Evolutionary conservation across 192 early-diverging fungal species (phyloP), one percentile per base, ranked within the genome.

Genomic region (Coemansia sp.): DNA sequence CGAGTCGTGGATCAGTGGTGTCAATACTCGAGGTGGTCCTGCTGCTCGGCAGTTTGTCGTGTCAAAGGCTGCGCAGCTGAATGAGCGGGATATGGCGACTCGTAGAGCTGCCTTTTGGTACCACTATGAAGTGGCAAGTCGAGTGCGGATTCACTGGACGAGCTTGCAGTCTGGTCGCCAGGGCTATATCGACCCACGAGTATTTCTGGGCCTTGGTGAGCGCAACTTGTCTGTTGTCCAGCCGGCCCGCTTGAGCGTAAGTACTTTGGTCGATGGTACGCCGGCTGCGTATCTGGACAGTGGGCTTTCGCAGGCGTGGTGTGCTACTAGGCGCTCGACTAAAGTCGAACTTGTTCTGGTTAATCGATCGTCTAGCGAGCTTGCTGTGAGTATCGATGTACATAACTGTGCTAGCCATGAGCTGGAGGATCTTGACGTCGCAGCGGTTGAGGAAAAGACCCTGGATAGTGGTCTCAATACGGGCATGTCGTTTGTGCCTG

Each of bases 21-120:
- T 42, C 5, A 41, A 40, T 55, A n/a, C 6, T 33, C 43, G 34
- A 20, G 49, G 68, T 33, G 40, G 29, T 5, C 15, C 31, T 2
- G 3, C 16, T 18, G 33, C 31, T 15, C 71, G 77, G 43, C 81
- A 84, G 64, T 84, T 84, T 71, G 77, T 84, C 6, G 47, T 84
- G 61, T 67, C 73, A 13, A 63, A 72, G 38, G 67, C 36, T 22
- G 66, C 67, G 20, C 46, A 33, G 16, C 47, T 71, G 67, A 66
- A 36, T 22, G 38, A 68, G 20, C 38, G n/a, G 20, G 65, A 71
- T 24, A 33, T 57, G 43, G 47, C 63, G 18, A 41, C n/a, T 22
- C 74, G 57, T 13, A 74, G 81, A 12, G 57, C 67, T 33, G 29
- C 65, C 2, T 73, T 71, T 47, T 84, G 81, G 81, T 51, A 75